Conservation (phyloP, 2,329 filamentous ascomycete species). For the Dactylellina leptospora region DNA sequence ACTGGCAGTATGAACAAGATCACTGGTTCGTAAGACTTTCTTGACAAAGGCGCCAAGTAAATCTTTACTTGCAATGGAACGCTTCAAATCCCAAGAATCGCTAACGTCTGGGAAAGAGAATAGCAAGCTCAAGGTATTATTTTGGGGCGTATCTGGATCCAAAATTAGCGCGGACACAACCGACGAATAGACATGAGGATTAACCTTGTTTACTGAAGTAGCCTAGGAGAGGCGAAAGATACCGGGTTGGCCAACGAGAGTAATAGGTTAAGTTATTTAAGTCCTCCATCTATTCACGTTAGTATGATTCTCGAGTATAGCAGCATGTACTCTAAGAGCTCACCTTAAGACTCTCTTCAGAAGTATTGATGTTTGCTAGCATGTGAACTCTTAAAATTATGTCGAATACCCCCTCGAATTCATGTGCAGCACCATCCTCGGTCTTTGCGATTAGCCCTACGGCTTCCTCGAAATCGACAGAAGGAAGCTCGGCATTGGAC, state of each 20-base stretch:
- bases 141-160: background rate
- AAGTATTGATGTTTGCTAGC: constrained; percentile 9
- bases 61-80: constrained; percentile 1
- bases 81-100: constrained; percentile 15
- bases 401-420: constrained; percentile 34
- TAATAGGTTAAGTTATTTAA: constrained; percentile 27
- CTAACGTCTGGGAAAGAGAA: background rate
- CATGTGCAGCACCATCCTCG: background rate
- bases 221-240: constrained; percentile 3
- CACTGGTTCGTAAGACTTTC: constrained; percentile 19
- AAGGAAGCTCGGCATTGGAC: constrained; percentile 7
- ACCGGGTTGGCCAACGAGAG: constrained; percentile 26
- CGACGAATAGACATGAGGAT: background rate
- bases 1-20: constrained; percentile 25
- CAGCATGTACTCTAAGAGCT: background rate
- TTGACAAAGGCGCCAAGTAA: constrained; percentile 14
- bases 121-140: constrained; percentile 7
- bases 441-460: constrained; percentile 10
- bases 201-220: constrained; percentile 16
- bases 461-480: constrained; percentile 35
- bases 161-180: background rate
- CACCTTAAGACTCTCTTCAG: background rate
- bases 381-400: constrained; percentile 35
- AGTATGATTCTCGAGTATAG: background rate
- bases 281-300: constrained; percentile 34